A percentile compares a stretch with the other conserved stretches of the same genome.
These are phyloP conservation scores for Thuidium tamariscinum DNA, from an alignment of 225 moss, liverwort and hornwort species.

Conservation along the genomic window DNA sequence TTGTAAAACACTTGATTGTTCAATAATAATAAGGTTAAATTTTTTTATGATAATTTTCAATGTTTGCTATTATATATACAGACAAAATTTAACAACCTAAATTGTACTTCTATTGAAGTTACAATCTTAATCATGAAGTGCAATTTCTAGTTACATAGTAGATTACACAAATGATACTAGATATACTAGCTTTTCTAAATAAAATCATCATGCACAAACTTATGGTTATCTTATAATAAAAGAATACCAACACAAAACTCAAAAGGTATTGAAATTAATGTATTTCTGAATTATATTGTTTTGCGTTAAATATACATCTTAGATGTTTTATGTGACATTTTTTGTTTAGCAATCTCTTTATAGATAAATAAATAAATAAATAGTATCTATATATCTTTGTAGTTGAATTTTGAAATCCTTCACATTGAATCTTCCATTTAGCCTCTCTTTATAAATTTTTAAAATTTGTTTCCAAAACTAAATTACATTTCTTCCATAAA, in stretches of 20 bases:
- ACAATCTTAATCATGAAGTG: not conserved
- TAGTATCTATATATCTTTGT: fast-evolving
- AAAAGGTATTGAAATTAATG: not conserved
- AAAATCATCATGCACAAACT: not conserved
- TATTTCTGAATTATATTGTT: not conserved
- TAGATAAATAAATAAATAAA: not conserved
- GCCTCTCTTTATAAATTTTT: not conserved
- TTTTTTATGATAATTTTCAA: not conserved
- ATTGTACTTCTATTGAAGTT: not conserved
- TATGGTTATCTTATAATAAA: not conserved
- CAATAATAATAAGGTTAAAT: not conserved
- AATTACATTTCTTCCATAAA: not conserved
- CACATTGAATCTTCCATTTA: not conserved
- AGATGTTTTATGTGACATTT: not conserved
- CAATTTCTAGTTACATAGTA: not conserved
- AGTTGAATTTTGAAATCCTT: not conserved
- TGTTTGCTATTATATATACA: no score
- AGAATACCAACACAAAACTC: not conserved
- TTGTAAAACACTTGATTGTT: not conserved
- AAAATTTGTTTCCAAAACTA: not conserved
- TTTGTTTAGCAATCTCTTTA: not conserved
- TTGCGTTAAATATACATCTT: no score
- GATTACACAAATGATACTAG: not conserved
- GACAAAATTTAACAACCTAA: not conserved
- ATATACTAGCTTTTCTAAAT: not conserved